Evolutionary conservation across 805 yeast genomes (phyloP).

Genomic region (Ogataea siamensis): DNA sequence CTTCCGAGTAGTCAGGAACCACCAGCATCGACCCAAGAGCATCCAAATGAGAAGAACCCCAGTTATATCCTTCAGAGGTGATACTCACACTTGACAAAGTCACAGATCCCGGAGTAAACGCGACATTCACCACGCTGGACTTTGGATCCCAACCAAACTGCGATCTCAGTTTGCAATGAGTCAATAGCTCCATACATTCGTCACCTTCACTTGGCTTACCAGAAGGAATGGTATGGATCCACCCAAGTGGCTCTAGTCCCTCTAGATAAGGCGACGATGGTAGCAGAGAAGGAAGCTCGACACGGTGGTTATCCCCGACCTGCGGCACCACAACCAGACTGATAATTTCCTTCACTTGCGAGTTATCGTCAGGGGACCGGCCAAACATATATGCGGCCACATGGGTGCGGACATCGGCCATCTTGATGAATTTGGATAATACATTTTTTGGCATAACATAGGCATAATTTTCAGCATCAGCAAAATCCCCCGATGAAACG

Average conservation of each 20-base stretch:
- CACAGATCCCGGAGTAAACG: conserved; percentile 82
- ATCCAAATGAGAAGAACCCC: conserved; percentile 73
- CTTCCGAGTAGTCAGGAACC: conserved; percentile 66
- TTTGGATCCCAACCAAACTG: conserved; percentile 40
- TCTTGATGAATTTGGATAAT: conserved; percentile 70
- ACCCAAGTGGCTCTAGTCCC: conserved; percentile 80
- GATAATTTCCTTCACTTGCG: conserved; percentile 71
- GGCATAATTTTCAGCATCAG: conserved; percentile 54
- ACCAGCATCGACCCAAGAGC: conserved; percentile 53
- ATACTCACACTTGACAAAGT: conserved; percentile 66
- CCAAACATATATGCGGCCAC: conserved; percentile 84
- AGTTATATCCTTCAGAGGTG: conserved; percentile 62
- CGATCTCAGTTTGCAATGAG: conserved; percentile 46
- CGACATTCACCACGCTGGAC: conserved; percentile 58
- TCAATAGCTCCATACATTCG: conserved; percentile 68
- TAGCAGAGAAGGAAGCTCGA: conserved; percentile 54
- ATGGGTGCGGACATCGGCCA: conserved; percentile 78
- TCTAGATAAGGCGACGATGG: conserved; percentile 43
- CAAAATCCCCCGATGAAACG: conserved; percentile 61
- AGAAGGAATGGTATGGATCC: conserved; percentile 87
- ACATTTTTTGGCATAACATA: conserved; percentile 82
- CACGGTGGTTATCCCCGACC: conserved; percentile 65
- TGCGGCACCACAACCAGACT: conserved; percentile 85
- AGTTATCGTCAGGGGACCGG: conserved; percentile 67
- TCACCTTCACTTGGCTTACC: conserved; percentile 52